Conservation (phyloP, 2,329 filamentous ascomycete genomes). For the Triangularia verruculosa region DNA sequence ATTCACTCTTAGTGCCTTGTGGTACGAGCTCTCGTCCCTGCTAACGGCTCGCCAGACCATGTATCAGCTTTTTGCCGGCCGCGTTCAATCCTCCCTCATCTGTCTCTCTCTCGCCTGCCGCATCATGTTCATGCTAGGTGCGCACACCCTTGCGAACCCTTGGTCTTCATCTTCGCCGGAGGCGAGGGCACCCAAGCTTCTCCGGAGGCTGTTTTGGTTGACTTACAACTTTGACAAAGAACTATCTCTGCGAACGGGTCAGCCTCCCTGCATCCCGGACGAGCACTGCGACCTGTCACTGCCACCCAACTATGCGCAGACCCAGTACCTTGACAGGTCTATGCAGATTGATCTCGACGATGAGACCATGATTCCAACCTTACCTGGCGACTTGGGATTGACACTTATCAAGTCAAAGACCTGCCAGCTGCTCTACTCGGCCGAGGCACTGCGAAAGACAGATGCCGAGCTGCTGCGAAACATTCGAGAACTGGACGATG, state of each 20-base stretch:
- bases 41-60: constrained; percentile 30
- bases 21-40: neutral
- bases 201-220: constrained; percentile 51
- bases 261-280: constrained; percentile 49
- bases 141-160: constrained; percentile 35
- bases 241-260: constrained; percentile 50
- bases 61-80: constrained; percentile 45
- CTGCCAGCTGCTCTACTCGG: constrained; percentile 48
- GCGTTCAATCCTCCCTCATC: constrained; percentile 44
- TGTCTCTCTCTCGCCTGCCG: constrained; percentile 46
- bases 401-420: constrained; percentile 51
- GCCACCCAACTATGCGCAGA: constrained; percentile 40
- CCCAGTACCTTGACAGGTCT: constrained; percentile 27
- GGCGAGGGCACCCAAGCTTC: constrained; percentile 32
- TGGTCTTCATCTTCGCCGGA: constrained; percentile 5
- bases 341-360: constrained; percentile 21
- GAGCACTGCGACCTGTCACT: constrained; percentile 53
- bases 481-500: constrained; percentile 55
- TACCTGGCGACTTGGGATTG: constrained; percentile 49
- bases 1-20: neutral
- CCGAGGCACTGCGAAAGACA: constrained; percentile 45
- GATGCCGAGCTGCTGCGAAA: constrained; percentile 53
- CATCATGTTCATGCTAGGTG: constrained; percentile 48
- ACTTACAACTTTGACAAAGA: constrained; percentile 56
- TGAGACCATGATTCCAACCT: constrained; percentile 31